These are phyloP conservation scores for Xanthoconium stramineum DNA, from an alignment of 768 basidiomycete species.

Conservation along the genomic window DNA sequence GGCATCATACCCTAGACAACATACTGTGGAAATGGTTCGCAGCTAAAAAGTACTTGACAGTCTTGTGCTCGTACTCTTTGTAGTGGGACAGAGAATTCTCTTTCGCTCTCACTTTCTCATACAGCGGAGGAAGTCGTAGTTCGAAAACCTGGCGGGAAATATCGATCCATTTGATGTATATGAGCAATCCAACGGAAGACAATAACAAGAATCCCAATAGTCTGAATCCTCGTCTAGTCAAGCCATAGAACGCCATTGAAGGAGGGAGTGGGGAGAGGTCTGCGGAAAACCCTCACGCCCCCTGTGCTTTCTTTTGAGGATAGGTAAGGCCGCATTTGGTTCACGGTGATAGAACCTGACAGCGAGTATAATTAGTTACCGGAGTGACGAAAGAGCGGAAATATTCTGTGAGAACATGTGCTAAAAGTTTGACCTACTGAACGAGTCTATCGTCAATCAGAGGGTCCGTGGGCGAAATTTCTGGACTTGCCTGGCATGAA, in stretches of 20 bases:
- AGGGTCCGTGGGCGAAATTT: background rate
- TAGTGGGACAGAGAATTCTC: conserved; percentile 45
- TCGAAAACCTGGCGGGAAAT: background rate
- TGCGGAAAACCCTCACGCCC: background rate
- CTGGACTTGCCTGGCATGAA: background rate
- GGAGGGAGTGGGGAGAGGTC: background rate
- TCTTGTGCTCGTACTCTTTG: conserved; percentile 31
- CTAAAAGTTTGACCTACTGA: background rate
- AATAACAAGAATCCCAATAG: conserved; percentile 9
- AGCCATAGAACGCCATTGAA: conserved; percentile 18
- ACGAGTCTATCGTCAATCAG: background rate
- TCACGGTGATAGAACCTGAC: background rate
- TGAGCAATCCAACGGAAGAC: conserved; percentile 12
- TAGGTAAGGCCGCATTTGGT: background rate
- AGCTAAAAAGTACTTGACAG: conserved; percentile 43
- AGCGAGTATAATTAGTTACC: background rate
- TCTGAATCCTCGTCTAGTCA: conserved; percentile 27
- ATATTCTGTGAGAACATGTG: background rate
- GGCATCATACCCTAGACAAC: background rate
- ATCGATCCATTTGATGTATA: conserved; percentile 7
- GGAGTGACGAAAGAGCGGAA: background rate
- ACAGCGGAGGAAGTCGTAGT: conserved; percentile 38
- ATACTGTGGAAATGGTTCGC: conserved; percentile 45
- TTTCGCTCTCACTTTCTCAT: conserved; percentile 34
- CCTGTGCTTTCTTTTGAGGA: conserved; percentile 5